Base-by-base conservation (phyloP, 2,329 filamentous ascomycete genomes). In the Monilinia aucupariae region DNA sequence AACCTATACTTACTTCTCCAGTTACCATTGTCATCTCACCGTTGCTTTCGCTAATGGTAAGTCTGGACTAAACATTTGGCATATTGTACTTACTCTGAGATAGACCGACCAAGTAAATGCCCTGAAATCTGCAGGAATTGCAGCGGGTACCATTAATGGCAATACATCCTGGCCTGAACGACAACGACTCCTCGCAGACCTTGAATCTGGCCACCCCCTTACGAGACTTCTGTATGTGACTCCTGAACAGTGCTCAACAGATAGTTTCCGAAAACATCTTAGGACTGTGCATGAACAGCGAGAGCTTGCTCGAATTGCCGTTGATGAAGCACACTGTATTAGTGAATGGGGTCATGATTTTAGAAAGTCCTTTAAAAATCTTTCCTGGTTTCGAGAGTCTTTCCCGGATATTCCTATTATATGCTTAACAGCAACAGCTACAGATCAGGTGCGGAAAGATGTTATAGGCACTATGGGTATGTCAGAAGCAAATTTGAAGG, bases 261-360 rank as follows among this genome's bases (percentile, higher is more conserved):
- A 91, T 65, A 81, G 82, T 63, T 97, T 97, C 75, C 88, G 92
- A 47, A 83, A 86, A 65, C 84, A 87, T 55, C 78, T 97, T 10
- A 82, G 83, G 65, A 78, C 89, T 5, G 87, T 97, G 17, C 80
- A 97, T 72, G 79, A 85, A 64, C 92, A 97, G 74, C 84, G 84
- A 63, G 91, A 97, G 76, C 83, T 97, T n/a, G 88, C 89, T 12
- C 85, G 93, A 17, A 85, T 97, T 67, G 93, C 90, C 54, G 87
- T 97, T 63, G 93, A 97, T 72, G 93, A 97, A 77, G 93, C 93
- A 2, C 93, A 97, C 75, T 97, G 93, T 75, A 96, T 97, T 69
- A 96, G 91, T 30, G 92, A 97, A 85, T 97, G 93, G 93, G 93
- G 93, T 1, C 92, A 97, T 74, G 93, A 97, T 75, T 97, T 97